Base-by-base conservation (phyloP, 345 rosid genomes). In the Moricandia moricandioides region DNA sequence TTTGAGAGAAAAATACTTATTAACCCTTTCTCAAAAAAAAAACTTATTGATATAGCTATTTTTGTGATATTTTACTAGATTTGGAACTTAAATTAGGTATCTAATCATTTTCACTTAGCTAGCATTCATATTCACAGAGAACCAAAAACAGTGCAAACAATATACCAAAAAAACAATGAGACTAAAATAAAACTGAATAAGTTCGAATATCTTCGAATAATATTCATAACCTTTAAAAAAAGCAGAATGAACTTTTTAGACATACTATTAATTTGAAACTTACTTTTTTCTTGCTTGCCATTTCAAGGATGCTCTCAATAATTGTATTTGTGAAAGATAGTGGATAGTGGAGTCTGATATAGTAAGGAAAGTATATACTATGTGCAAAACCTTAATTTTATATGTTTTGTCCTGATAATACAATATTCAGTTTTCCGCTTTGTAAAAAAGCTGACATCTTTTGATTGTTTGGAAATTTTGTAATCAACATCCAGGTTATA, bases 291-390 rank as follows among this genome's bases (percentile, higher is more conserved):
- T 71, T 74, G 75, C 40, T 76, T 76, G 60, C 66, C 26, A 70
- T 76, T 63, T 70, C 71, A 55, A 55, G 75, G 65, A 70, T 70
- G 52, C 80, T 69, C 71, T 70, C 71, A 63, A 76, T 76, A 39
- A 76, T 76, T 76, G 80, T 63, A 58, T 70, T 56, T 70, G 66
- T 40, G 60, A 70, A 45, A 70, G 80, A 45, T 70, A 70, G 58
- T 40, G 49, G 80, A 30, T 56, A 64, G 75, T 77, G 80, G 80
- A 76, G 60, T 70, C 65, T 29, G 70, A 76, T 37, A 8, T 76
- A 39, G 74, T 75, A 69, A 68, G 79, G 45, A 52, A 76, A 68
- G 69, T 76, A 18, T 76, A 76, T 39, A 40, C 75, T 43, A 55
- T 54, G 64, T 56, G 21, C 21, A 27, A 62, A 76, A 76, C 65